Evolutionary conservation across 1,284 basidiomycete species (phyloP).

Genomic region (Golubevia pallescens): DNA sequence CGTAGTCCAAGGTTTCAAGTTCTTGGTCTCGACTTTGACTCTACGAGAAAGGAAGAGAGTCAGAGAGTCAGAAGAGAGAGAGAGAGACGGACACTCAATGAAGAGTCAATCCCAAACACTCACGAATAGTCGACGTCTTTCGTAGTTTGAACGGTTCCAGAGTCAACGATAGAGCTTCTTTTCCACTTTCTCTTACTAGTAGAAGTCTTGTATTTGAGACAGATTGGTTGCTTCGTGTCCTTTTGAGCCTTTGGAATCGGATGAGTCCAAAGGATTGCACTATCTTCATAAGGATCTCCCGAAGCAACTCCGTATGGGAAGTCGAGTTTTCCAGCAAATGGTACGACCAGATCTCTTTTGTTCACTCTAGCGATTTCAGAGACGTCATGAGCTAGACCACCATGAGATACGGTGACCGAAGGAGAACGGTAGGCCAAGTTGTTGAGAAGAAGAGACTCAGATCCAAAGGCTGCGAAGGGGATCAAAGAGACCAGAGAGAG

Average conservation of each 20-base stretch:
- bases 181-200: conserved; percentile 51
- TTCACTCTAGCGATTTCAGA: conserved; percentile 2
- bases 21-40: conserved; percentile 73
- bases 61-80: too few relatives aligned
- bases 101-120: too few relatives aligned
- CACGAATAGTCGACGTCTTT: conserved; percentile 71
- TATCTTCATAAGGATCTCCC: conserved; percentile 73
- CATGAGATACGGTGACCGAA: conserved; percentile 16
- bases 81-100: too few relatives aligned
- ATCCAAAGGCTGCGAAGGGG: too few relatives aligned
- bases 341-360: conserved; percentile 22
- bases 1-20: conserved; percentile 69
- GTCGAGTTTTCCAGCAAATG: conserved; percentile 47
- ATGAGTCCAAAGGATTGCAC: conserved; percentile 72
- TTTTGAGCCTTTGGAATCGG: conserved; percentile 23
- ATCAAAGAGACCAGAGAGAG: too few relatives aligned
- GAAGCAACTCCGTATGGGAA: conserved; percentile 66
- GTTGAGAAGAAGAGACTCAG: too few relatives aligned
- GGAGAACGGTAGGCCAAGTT: conserved; percentile 44
- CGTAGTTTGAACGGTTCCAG: conserved; percentile 70
- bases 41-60: too few relatives aligned
- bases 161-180: conserved; percentile 64
- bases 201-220: conserved; percentile 69
- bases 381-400: conserved; percentile 31
- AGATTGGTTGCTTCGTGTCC: conserved; percentile 69